A percentile compares a stretch with the other conserved stretches of the same genome.
Conservation (phyloP, 2,329 filamentous ascomycete genomes). For the Magnaporthiopsis poae region DNA sequence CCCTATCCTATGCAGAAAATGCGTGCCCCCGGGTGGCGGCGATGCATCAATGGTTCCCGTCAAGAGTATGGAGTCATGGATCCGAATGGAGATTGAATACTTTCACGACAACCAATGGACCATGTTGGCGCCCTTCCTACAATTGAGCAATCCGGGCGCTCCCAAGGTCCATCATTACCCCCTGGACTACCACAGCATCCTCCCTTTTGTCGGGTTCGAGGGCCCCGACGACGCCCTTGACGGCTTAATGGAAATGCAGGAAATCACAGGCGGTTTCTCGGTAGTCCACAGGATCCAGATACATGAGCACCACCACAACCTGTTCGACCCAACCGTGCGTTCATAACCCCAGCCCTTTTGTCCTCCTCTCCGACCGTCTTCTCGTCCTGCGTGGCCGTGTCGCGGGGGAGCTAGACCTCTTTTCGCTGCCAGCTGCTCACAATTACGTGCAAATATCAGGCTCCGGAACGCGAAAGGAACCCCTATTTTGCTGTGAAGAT, state of each 20-base stretch:
- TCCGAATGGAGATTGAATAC: background rate
- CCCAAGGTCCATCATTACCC: background rate
- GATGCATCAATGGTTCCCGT: background rate
- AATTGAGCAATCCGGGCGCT: background rate
- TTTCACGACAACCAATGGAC: background rate
- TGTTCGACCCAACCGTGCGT: constrained; percentile 5
- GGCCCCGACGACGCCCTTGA: background rate
- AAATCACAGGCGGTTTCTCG: background rate
- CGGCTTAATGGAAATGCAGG: background rate
- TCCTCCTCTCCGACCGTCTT: background rate
- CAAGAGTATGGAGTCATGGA: background rate
- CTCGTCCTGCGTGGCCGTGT: background rate
- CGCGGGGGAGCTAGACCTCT: background rate
- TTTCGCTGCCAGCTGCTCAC: background rate
- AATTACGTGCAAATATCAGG: background rate
- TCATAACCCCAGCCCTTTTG: background rate
- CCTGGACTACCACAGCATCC: background rate
- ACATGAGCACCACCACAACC: constrained; percentile 14
- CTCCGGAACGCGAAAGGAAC: background rate
- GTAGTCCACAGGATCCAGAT: constrained; percentile 10
- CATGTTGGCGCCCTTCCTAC: background rate
- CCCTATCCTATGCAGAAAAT: background rate
- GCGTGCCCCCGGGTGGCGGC: background rate
- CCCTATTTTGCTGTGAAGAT: constrained; percentile 4
- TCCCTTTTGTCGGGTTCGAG: constrained; percentile 1